Percentiles rank a stretch among this genome's conserved stretches.
Conservation (phyloP, 2,329 filamentous ascomycete species). For the Alternaria tenuissima region DNA sequence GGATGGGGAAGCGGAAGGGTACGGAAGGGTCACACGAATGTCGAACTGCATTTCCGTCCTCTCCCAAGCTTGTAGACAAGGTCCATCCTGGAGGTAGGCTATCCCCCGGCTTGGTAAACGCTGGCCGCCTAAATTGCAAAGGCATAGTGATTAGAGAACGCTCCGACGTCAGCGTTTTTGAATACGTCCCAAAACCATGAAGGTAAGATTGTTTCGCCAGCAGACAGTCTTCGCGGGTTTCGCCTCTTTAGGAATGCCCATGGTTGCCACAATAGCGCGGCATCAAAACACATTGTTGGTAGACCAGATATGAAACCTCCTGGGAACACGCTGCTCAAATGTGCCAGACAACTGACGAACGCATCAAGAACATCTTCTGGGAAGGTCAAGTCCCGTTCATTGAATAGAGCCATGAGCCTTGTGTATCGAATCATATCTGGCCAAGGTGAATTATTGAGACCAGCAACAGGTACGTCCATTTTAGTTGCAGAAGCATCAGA, state of each 20-base stretch:
- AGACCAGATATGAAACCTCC: slow-evolving; percentile 30
- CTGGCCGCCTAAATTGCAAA: not conserved
- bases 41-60: not conserved
- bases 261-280: slow-evolving; percentile 30
- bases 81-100: slow-evolving; percentile 21
- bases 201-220: slow-evolving; percentile 5
- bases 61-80: not conserved
- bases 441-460: not conserved
- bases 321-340: slow-evolving; percentile 16
- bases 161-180: not conserved
- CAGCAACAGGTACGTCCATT: not conserved
- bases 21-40: slow-evolving; percentile 10
- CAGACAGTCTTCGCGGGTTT: not conserved
- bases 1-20: no score
- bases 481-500: not conserved
- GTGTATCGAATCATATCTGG: not conserved
- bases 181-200: slow-evolving; percentile 22
- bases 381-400: slow-evolving; percentile 21
- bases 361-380: slow-evolving; percentile 30
- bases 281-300: slow-evolving; percentile 30
- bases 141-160: not conserved
- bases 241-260: slow-evolving; percentile 15
- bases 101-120: slow-evolving; percentile 14
- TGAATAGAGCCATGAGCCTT: not conserved
- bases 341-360: slow-evolving; percentile 23